These are phyloP conservation scores for Vanilla planifolia DNA, from an alignment of 106 monocot genomes.

Conservation along the genomic window DNA sequence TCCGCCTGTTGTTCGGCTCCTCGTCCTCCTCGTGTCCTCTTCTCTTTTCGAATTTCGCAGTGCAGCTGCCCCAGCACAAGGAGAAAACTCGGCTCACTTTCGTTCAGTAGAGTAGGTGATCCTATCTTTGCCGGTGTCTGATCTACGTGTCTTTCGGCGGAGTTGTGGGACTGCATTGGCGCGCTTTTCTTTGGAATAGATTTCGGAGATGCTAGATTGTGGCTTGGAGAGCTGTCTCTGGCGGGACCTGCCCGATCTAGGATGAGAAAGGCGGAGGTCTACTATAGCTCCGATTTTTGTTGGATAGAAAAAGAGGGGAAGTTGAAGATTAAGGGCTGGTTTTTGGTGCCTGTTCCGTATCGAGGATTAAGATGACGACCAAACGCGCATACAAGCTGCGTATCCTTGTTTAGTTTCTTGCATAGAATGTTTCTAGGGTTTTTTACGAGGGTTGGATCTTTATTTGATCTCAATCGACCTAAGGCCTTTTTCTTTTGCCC, in stretches of 20 bases:
- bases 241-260: not conserved
- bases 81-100: not conserved
- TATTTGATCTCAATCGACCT: not conserved
- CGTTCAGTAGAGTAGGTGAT: not conserved
- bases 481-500: not conserved
- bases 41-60: not conserved
- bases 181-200: not conserved
- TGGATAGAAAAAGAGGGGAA: not conserved
- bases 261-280: slow-evolving; percentile 4
- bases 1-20: not conserved
- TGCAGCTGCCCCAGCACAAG: not conserved
- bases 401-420: slow-evolving; percentile 50
- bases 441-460: slow-evolving; percentile 4
- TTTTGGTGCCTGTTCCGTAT: not conserved
- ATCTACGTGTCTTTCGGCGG: not conserved
- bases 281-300: not conserved
- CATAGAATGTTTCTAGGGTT: not conserved
- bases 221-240: not conserved
- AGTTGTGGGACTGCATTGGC: not conserved
- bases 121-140: not conserved
- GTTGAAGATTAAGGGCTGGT: not conserved
- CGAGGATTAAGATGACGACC: slow-evolving; percentile 56
- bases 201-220: not conserved
- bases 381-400: slow-evolving; percentile 97
- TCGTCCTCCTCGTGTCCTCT: not conserved